These are phyloP conservation scores for Wickerhamomyces bovis DNA, from an alignment of 805 yeast genomes.

Conservation along the genomic window DNA sequence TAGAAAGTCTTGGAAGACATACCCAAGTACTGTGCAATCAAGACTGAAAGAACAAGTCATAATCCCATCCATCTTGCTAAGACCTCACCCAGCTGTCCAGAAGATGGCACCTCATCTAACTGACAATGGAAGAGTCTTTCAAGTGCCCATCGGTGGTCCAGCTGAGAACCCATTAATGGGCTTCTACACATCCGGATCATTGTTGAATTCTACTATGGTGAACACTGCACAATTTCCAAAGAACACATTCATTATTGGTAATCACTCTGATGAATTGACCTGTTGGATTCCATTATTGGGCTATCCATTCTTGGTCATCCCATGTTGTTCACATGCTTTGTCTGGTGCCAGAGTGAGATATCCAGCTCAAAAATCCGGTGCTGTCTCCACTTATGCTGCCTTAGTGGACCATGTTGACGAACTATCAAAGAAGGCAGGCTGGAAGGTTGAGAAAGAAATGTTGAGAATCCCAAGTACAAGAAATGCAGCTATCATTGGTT, in stretches of 20 bases:
- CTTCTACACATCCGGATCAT: slow-evolving; percentile 36
- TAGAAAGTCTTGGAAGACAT: slow-evolving; percentile 80
- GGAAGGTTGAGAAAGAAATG: slow-evolving; percentile 83
- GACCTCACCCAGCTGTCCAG: slow-evolving; percentile 62
- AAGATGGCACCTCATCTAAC: slow-evolving; percentile 45
- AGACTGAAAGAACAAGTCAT: slow-evolving; percentile 69
- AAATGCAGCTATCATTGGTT: slow-evolving; percentile 84
- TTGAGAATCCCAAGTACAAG: slow-evolving; percentile 90
- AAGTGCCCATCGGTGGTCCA: slow-evolving; percentile 27
- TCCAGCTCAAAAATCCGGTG: slow-evolving; percentile 36
- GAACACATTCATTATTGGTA: slow-evolving; percentile 82
- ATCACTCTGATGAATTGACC: slow-evolving; percentile 91
- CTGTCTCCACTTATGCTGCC: slow-evolving; percentile 71
- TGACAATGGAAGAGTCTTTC: slow-evolving; percentile 59
- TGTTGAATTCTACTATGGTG: slow-evolving; percentile 47
- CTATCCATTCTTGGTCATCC: slow-evolving; percentile 84
- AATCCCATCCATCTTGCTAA: slow-evolving; percentile 67
- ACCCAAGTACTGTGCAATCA: slow-evolving; percentile 57
- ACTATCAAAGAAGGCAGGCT: slow-evolving; percentile 62
- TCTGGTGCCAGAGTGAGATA: slow-evolving; percentile 72
- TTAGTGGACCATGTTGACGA: slow-evolving; percentile 80
- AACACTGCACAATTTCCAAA: slow-evolving; percentile 61
- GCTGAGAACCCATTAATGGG: slow-evolving; percentile 40
- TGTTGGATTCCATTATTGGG: slow-evolving; percentile 92
- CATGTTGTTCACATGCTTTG: slow-evolving; percentile 89